Percentiles rank a stretch among this genome's conserved stretches.
Evolutionary conservation across 352 stramenopile species (phyloP).

Genomic region (Bremia lactucae): DNA sequence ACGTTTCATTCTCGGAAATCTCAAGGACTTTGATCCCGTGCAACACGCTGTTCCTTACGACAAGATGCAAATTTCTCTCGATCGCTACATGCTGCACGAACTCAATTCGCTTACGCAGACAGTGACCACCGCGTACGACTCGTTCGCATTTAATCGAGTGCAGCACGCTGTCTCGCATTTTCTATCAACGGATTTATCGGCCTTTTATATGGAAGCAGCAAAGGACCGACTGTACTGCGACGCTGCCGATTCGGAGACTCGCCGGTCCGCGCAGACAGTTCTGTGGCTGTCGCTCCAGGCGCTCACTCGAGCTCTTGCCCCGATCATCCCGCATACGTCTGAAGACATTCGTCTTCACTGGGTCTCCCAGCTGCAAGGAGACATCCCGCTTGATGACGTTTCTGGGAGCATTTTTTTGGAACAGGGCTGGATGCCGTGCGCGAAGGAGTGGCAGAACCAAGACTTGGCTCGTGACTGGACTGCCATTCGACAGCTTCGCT

Average conservation of each 20-base stretch:
- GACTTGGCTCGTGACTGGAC: conserved; percentile 74
- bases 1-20: conserved; percentile 93
- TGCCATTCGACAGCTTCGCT: conserved; percentile 79
- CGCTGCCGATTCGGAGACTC: conserved; percentile 61
- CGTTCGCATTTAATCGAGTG: conserved; percentile 87
- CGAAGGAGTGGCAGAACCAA: conserved; percentile 38
- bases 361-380: conserved; percentile 33
- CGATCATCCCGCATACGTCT: conserved; percentile 92
- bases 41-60: conserved; percentile 79
- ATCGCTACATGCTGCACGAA: conserved; percentile 94
- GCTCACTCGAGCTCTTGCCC: conserved; percentile 60
- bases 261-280: conserved; percentile 84
- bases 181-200: conserved; percentile 91
- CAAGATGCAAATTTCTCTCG: conserved; percentile 73
- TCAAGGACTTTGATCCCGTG: conserved; percentile 88
- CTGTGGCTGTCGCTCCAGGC: conserved; percentile 56
- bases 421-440: conserved; percentile 44
- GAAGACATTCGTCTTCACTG: conserved; percentile 94
- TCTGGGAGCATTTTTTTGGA: conserved; percentile 67
- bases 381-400: conserved; percentile 40
- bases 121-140: conserved; percentile 78
- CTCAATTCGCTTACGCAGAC: conserved; percentile 73
- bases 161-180: conserved; percentile 89
- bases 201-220: conserved; percentile 96
- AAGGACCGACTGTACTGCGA: conserved; percentile 98